Evolutionary conservation across 345 rosid species (phyloP).

Genomic region (Combretum micranthum): DNA sequence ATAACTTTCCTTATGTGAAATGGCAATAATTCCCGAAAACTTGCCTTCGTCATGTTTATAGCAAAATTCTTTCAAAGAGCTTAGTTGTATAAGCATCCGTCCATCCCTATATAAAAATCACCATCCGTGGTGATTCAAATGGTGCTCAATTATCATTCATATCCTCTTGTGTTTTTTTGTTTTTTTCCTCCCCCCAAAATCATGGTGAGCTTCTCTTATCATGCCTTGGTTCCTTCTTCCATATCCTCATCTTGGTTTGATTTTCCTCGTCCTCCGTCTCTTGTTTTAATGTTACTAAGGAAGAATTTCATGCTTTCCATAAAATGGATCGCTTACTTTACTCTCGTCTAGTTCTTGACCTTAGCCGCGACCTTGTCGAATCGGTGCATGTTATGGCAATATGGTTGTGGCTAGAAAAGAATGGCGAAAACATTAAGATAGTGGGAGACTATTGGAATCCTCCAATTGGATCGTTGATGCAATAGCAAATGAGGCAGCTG

Average conservation of each 20-base stretch:
- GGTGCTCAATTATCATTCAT: too few relatives aligned
- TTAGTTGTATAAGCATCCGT: too few relatives aligned
- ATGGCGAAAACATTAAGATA: constrained; percentile 13
- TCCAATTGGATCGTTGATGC: constrained; percentile 25
- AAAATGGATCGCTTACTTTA: constrained; percentile 43
- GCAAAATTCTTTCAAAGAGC: too few relatives aligned
- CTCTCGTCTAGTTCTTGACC: constrained; percentile 27
- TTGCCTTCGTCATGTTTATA: too few relatives aligned
- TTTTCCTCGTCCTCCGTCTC: neutral
- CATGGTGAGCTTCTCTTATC: too few relatives aligned
- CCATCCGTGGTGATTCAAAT: too few relatives aligned
- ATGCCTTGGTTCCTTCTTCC: too few relatives aligned
- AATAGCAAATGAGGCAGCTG: constrained; percentile 43
- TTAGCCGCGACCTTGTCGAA: constrained; percentile 35
- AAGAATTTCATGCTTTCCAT: constrained; percentile 49
- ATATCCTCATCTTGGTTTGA: neutral
- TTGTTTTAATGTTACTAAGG: constrained; percentile 14
- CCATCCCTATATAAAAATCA: too few relatives aligned
- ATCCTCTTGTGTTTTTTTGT: too few relatives aligned
- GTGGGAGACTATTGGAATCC: constrained; percentile 15
- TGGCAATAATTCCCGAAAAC: too few relatives aligned
- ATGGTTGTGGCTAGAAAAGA: constrained; percentile 50
- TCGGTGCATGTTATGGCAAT: constrained; percentile 55
- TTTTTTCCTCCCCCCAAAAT: too few relatives aligned
- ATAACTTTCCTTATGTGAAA: too few relatives aligned